phyloP scores from a whole-genome alignment of 805 yeast genomes.

The Phaffomyces antillensis region DNA sequence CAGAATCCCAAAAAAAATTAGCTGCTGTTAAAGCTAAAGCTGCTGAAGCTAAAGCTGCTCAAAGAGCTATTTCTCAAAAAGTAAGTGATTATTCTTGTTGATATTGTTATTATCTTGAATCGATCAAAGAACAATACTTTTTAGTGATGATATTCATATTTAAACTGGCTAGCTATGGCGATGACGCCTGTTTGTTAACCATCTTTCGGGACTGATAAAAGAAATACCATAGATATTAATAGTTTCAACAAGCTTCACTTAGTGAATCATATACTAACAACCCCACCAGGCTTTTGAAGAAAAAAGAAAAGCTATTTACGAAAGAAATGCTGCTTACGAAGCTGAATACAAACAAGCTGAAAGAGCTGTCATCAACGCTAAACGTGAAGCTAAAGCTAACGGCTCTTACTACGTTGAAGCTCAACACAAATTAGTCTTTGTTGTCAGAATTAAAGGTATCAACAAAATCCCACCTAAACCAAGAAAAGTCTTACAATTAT shows the following conservation, averaged over 20 bases:
- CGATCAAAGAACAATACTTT: neutral
- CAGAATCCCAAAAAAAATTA: conserved; percentile 85
- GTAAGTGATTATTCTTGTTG: conserved; percentile 44
- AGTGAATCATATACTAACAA: neutral
- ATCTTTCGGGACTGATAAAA: conserved; percentile 66
- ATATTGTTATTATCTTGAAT: too few species aligned
- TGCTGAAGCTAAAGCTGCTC: conserved; percentile 74
- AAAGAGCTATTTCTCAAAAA: conserved; percentile 57
- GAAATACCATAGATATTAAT: neutral
- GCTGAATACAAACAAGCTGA: conserved; percentile 91
- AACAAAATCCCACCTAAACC: conserved; percentile 98
- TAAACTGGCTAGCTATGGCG: conserved; percentile 58
- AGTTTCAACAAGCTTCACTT: neutral
- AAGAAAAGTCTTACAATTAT: conserved; percentile 94
- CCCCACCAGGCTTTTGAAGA: conserved; percentile 38
- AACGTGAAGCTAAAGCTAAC: conserved; percentile 89
- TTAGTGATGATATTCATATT: conserved; percentile 45
- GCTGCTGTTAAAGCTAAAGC: conserved; percentile 71
- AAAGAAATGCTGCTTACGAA: conserved; percentile 95
- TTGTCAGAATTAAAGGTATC: conserved; percentile 98
- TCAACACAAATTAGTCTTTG: conserved; percentile 90
- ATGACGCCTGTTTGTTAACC: conserved; percentile 69
- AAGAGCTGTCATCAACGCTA: conserved; percentile 78
- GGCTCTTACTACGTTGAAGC: conserved; percentile 94
- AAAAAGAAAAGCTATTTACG: conserved; percentile 67